Percentiles rank a stretch among this genome's conserved stretches.
Evolutionary conservation across 169 alveolate species (phyloP).

Genomic region (Eimeria praecox): DNA sequence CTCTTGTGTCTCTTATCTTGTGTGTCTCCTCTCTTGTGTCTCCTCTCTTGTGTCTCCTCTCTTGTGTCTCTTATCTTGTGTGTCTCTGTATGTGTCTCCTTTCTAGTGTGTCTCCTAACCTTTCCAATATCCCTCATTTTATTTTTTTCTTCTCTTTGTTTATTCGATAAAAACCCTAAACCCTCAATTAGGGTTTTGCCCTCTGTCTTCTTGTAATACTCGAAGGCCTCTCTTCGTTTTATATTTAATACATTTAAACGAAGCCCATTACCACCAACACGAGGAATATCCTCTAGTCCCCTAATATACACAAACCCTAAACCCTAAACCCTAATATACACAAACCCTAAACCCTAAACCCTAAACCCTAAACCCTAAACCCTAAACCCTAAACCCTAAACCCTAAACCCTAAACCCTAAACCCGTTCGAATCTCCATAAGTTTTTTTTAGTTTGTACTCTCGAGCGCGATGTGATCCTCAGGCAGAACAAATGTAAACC

Average conservation of each 20-base stretch:
- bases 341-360: too few relatives aligned
- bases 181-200: not conserved
- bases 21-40: too few relatives aligned
- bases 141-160: not conserved
- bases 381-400: slow-evolving; percentile 10
- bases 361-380: not conserved
- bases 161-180: not conserved
- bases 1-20: too few relatives aligned
- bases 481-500: not conserved
- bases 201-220: not conserved
- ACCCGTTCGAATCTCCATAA: not conserved
- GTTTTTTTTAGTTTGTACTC: not conserved
- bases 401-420: not conserved
- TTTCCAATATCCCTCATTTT: not conserved
- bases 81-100: too few relatives aligned
- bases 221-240: not conserved
- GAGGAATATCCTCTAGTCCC: too few relatives aligned
- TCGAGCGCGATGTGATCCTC: not conserved
- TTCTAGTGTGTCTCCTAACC: too few relatives aligned
- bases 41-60: too few relatives aligned
- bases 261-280: too few relatives aligned
- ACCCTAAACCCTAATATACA: too few relatives aligned
- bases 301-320: too few relatives aligned
- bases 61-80: too few relatives aligned
- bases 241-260: too few relatives aligned